Percentiles rank a stretch among this genome's conserved stretches.
Conservation (phyloP, 495 filamentous ascomycete species). For the Daldinia grandis region DNA sequence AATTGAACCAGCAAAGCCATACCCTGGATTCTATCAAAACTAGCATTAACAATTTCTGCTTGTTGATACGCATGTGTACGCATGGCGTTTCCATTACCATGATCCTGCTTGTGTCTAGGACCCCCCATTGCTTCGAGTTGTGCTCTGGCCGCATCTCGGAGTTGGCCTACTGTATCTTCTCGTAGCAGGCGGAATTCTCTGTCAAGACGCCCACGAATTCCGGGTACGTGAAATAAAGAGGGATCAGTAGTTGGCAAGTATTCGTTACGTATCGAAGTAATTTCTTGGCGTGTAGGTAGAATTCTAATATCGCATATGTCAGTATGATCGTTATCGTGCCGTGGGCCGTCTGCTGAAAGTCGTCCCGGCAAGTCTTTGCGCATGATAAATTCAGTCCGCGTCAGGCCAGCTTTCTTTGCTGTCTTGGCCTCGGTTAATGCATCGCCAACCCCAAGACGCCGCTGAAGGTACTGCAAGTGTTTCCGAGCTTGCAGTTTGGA, state of each 20-base stretch:
- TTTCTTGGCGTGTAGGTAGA: conserved; percentile 70
- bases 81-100: conserved; percentile 29
- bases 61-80: conserved; percentile 54
- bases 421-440: conserved; percentile 16
- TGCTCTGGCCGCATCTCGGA: conserved; percentile 63
- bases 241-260: conserved; percentile 67
- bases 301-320: conserved; percentile 68
- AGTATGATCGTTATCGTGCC: conserved; percentile 74
- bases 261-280: conserved; percentile 59
- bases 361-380: conserved; percentile 60
- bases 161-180: conserved; percentile 70
- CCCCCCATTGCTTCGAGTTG: conserved; percentile 47
- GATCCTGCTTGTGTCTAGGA: conserved; percentile 5
- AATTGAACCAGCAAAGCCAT: conserved; percentile 65
- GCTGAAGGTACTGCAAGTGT: conserved; percentile 41
- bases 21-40: conserved; percentile 59
- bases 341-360: conserved; percentile 60
- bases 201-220: conserved; percentile 70
- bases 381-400: conserved; percentile 50
- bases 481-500: conserved; percentile 43
- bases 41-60: conserved; percentile 46
- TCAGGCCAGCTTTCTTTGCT: conserved; percentile 6
- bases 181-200: conserved; percentile 74
- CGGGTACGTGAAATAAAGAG: conserved; percentile 62
- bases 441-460: conserved; percentile 42